Base-by-base conservation (phyloP, 257 asterid genomes). In the Coffea eugenioides region DNA sequence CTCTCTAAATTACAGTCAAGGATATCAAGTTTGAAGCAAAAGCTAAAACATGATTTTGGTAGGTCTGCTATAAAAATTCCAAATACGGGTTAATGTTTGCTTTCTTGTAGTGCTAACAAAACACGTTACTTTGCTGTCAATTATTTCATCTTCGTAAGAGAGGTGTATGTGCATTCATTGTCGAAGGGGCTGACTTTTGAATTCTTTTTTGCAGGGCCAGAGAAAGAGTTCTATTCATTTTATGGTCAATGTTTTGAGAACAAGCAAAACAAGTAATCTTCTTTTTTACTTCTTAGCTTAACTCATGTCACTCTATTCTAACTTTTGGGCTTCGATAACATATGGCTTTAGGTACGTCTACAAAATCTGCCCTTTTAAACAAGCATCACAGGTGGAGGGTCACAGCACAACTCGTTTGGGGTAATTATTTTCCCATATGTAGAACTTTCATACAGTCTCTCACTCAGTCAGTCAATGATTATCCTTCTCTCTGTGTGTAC, bases 351-450 rank as follows among this genome's bases (percentile, higher is more conserved):
- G 99, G 92, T 95, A 95, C 82, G 90, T 89, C 36, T 94, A 95
- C 94, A 95, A 91, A 81, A 83, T 95, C 79, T 95, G 99, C 78
- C 97, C 99, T 56, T 94, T 82, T 85, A 94, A 93, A 85, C 91
- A 95, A 92, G 97, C 99, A 80, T 88, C 93, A 72, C 99, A 95
- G 79, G 97, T 79, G 82, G 99, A 95, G 86, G 99, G 94, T 83
- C 87, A 95, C 88, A 91, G 97, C 88, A 91, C 91, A 75, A 91
- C 97, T 82, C 93, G 92, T 82, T 85, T 95, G 96, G 99, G 99
- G 99, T 95, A 83, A 81, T 91, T 77, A 75, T 76, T 84, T 89
- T 83, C 73, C 34, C 61, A 48, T 39, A 57, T 20, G 51, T 49
- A 56, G 78, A 69, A 69, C 43, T 54, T 71, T 34, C 36, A 34